Conservation (phyloP, 768 basidiomycete genomes). For the Mycena olivaceomarginata region DNA sequence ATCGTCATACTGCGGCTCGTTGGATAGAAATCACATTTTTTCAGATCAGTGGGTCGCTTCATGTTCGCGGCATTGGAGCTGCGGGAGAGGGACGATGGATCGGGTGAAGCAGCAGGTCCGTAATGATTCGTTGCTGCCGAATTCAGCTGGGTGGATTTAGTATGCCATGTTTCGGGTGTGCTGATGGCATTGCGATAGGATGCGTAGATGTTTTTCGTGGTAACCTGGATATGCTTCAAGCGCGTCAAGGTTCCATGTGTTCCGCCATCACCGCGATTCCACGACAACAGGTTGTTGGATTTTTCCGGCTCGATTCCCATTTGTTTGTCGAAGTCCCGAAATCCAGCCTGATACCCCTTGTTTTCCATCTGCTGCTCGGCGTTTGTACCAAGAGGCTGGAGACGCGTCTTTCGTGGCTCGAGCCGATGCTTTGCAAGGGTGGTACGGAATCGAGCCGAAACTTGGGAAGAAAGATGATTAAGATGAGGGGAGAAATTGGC, state of each 20-base stretch:
- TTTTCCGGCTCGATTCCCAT: background rate
- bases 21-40: conserved; percentile 48
- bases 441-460: background rate
- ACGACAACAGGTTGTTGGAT: background rate
- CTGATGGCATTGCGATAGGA: conserved; percentile 41
- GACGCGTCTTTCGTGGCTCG: background rate
- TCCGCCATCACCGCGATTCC: background rate
- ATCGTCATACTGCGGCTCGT: conserved; percentile 46
- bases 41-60: conserved; percentile 45
- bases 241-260: background rate
- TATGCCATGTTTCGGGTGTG: conserved; percentile 45
- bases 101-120: conserved; percentile 39
- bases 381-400: background rate
- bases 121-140: conserved; percentile 43
- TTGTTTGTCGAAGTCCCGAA: background rate
- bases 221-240: background rate
- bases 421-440: background rate
- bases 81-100: conserved; percentile 41
- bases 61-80: conserved; percentile 27
- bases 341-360: background rate
- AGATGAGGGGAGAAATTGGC: background rate
- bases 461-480: background rate
- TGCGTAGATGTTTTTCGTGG: conserved; percentile 1
- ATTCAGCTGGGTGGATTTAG: conserved; percentile 44
- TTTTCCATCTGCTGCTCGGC: background rate